phyloP scores from a whole-genome alignment of 371 early-diverging fungal species.

The Mucor racemosus region DNA sequence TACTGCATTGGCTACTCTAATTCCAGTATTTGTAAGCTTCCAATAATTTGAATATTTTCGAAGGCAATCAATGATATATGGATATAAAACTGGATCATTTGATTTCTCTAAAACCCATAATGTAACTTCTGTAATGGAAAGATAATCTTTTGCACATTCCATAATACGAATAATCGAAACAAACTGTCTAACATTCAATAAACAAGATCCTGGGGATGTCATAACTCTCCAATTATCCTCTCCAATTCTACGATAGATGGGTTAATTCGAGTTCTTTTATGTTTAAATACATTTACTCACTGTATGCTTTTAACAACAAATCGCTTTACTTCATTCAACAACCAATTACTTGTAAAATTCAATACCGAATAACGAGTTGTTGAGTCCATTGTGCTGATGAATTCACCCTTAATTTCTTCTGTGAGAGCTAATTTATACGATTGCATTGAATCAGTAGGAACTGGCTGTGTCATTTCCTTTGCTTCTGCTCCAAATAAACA shows the following conservation, averaged over 20 bases:
- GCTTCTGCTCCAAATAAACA: constrained; percentile 45
- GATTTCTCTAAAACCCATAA: constrained; percentile 73
- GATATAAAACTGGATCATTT: constrained; percentile 52
- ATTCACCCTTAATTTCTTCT: constrained; percentile 37
- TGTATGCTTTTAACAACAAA: constrained; percentile 76
- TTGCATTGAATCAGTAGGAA: constrained; percentile 44
- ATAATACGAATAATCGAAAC: constrained; percentile 63
- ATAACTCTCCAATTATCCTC: constrained; percentile 85
- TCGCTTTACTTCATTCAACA: constrained; percentile 62
- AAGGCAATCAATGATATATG: constrained; percentile 59
- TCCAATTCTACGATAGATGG: constrained; percentile 55
- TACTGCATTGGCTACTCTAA: constrained; percentile 36
- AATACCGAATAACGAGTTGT: constrained; percentile 57
- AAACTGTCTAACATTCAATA: constrained; percentile 76
- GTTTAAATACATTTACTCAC: constrained; percentile 30
- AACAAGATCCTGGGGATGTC: constrained; percentile 77
- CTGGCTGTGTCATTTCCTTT: constrained; percentile 55
- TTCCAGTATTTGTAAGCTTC: constrained; percentile 48
- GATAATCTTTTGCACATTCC: constrained; percentile 61
- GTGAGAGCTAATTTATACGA: constrained; percentile 41
- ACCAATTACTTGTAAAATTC: constrained; percentile 57
- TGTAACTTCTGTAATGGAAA: constrained; percentile 56
- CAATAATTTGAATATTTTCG: constrained; percentile 63
- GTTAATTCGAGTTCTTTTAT: too few species aligned
- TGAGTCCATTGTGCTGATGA: constrained; percentile 38